phyloP scores from a whole-genome alignment of 2,329 filamentous ascomycete species.

The Calycina marina region DNA sequence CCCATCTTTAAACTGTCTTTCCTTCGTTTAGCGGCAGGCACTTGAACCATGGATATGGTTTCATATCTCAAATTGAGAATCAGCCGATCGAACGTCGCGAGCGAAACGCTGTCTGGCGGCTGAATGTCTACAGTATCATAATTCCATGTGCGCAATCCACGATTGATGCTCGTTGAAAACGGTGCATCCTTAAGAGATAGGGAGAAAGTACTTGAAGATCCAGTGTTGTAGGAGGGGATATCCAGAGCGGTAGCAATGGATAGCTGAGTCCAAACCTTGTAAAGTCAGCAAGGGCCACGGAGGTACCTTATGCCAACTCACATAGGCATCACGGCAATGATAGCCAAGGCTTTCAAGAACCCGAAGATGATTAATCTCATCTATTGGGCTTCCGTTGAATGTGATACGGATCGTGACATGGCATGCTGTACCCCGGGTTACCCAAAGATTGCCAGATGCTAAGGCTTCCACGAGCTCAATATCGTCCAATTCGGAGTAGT shows the following conservation, averaged over 20 bases:
- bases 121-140: conserved; percentile 8
- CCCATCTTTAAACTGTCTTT: background rate
- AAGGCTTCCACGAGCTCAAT: conserved; percentile 7
- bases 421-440: conserved; percentile 10
- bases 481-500: conserved; percentile 1
- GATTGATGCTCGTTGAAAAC: too few species aligned
- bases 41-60: background rate
- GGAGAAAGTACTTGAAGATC: conserved; percentile 4
- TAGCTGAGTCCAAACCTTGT: conserved; percentile 17
- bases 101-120: conserved; percentile 9
- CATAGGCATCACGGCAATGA: conserved; percentile 12
- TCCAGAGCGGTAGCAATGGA: conserved; percentile 12
- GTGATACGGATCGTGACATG: conserved; percentile 11
- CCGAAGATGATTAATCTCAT: background rate
- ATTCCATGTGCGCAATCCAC: conserved; percentile 4
- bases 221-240: background rate
- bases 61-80: conserved; percentile 13
- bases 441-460: conserved; percentile 15
- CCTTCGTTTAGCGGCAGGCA: background rate
- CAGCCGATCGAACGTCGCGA: conserved; percentile 11
- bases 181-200: conserved; percentile 11
- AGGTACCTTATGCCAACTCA: conserved; percentile 4
- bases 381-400: conserved; percentile 9
- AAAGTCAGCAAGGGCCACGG: conserved; percentile 3
- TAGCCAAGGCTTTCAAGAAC: conserved; percentile 9